Evolutionary conservation across 768 basidiomycete species (phyloP), one percentile per base, ranked within the genome.

Genomic region (Mycena alexandri): DNA sequence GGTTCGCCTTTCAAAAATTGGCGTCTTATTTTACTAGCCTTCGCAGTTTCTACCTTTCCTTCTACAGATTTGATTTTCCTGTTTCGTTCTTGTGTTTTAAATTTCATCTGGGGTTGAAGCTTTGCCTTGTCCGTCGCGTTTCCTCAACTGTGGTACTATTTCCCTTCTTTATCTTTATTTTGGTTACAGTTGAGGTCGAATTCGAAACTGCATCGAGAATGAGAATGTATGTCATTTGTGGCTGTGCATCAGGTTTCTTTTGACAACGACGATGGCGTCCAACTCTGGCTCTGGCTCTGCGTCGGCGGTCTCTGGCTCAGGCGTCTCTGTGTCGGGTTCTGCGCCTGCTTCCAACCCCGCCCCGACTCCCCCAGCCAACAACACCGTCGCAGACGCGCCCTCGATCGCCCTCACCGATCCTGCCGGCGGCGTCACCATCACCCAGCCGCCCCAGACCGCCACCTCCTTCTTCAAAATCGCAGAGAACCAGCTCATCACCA

Each of bases 381-480:
- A 14, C 16, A 29, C 51, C 29, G 44, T 2, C 19, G 43, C 68
- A 21, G 63, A 68, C 19, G 61, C 70, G 0, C 41, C 70, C 16
- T 65, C 65, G 59, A 87, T 90, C 65, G 86, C 89, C 0, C 72
- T 77, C 65, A 78, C 86, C 9, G 85, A 85, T 0, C 82, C 91
- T 10, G 88, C 87, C 3, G 92, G 93, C 22, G 82, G 85, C n/a
- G 76, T 93, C 57, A 85, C 86, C 65, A 87, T 94, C 75, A 93
- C 93, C 47, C 87, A 93, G 75, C 96, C 96, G 0, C 92, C 93
- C 0, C 86, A 90, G 70, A 92, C 92, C 11, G 86, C 89, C 38
- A 90, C 92, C 3, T 93, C 94, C 24, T 97, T 89, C 83, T 97
- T 89, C 84, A 95, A 96, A 85, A 92, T 98, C 75, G 93, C 94